Base-by-base conservation (phyloP, 192 early-diverging fungal species). In the Chytriomyces hyalinus region DNA sequence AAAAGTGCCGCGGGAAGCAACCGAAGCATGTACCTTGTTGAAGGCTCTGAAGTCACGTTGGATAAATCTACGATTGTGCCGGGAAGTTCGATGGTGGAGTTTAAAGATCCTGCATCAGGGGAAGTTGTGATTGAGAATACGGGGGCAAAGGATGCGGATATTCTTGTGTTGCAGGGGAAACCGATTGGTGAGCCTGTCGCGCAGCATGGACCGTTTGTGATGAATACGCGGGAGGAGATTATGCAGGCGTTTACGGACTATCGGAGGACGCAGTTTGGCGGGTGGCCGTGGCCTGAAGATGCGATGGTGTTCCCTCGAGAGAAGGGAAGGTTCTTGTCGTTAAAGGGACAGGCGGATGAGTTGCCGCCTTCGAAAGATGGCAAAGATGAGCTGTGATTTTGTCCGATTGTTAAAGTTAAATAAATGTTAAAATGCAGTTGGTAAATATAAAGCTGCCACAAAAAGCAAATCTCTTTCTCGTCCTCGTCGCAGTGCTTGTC, bases 201-300 rank as follows among this genome's bases (percentile, higher is more conserved):
- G 0, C 85, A 88, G 72, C 85, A 89, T 49, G 88, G 88, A 5
- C 88, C 88, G 6, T 89, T 89, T 78, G 88, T 89, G 20, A 86
- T 85, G 87, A 89, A 89, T 70, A 79, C 78, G 13, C 78, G 77
- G 62, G 78, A 85, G 6, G 84, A 90, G 77, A 89, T 90, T 65
- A 76, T 24, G 24, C 22, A 73, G 47, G 67, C 67, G 24, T 66
- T 81, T 49, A 11, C 6, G 2, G 78, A 81, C 13, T 74, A 80
- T 65, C 9, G 60, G n/a, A 22, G 50, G 26, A 78, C 78, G 11
- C 20, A 80, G 63, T 78, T 80, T 45, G 78, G 78, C 0, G 78
- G 78, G 44, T 80, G 78, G 78, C 67, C 72, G 28, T 73, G 72
- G 72, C 28, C 60, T 1, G 63, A 73, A 28, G 72, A 73, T 70